Percentiles rank a stretch among this genome's conserved stretches.
These are phyloP conservation scores for Kodamaea kaohsiungensis DNA, from an alignment of 805 yeast species.

Conservation along the genomic window DNA sequence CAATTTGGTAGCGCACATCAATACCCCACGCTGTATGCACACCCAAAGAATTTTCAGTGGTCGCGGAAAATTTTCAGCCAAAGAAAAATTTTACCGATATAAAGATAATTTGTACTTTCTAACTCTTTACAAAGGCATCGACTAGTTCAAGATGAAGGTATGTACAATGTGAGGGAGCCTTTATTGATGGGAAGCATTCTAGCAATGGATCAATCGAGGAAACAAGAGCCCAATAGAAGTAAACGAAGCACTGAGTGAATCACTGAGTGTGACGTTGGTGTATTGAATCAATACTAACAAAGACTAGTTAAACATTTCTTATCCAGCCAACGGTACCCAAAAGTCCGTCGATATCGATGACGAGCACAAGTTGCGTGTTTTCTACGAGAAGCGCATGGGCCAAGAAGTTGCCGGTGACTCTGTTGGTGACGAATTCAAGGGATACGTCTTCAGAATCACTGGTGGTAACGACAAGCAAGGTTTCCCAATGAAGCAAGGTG, in stretches of 20 bases:
- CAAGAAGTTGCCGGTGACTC: slow-evolving; percentile 99
- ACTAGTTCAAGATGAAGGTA: slow-evolving; percentile 47
- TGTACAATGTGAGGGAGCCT: slow-evolving; percentile 18
- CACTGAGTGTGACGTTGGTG: background rate
- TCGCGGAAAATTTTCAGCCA: slow-evolving; percentile 1
- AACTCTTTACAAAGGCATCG: slow-evolving; percentile 26
- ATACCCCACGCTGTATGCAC: background rate
- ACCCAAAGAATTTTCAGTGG: slow-evolving; percentile 9
- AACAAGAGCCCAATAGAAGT: background rate
- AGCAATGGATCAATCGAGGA: background rate
- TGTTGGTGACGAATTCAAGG: slow-evolving; percentile 98
- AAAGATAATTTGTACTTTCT: slow-evolving; percentile 20
- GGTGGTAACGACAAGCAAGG: slow-evolving; percentile 99
- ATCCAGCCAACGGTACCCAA: slow-evolving; percentile 99
- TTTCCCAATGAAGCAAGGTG: slow-evolving; percentile 99
- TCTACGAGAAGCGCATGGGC: slow-evolving; percentile 99
- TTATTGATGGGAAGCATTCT: background rate
- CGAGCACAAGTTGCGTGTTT: slow-evolving; percentile 97
- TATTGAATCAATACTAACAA: slow-evolving; percentile 11
- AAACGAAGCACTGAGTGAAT: background rate
- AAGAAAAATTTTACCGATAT: slow-evolving; percentile 10
- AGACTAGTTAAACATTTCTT: slow-evolving; percentile 91
- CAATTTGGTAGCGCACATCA: slow-evolving; percentile 9
- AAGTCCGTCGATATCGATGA: slow-evolving; percentile 97
- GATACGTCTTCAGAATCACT: slow-evolving; percentile 97